phyloP scores from a whole-genome alignment of 208 protist species.

The Naegleria fowleri region DNA sequence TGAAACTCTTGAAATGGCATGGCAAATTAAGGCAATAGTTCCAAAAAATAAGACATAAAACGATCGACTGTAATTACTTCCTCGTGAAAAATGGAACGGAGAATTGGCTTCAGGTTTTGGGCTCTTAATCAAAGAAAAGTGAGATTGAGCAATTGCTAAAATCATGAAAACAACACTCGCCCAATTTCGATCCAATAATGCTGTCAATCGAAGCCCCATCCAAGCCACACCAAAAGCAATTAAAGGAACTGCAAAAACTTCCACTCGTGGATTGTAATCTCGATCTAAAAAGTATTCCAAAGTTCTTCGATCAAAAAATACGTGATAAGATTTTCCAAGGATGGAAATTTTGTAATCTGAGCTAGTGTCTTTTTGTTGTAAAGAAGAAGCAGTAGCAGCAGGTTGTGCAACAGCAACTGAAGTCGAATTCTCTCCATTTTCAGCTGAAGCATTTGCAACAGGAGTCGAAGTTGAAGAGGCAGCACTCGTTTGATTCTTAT shows the following conservation, averaged over 20 bases:
- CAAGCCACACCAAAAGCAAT: constrained; percentile 9
- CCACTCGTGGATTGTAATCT: background rate
- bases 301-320: background rate
- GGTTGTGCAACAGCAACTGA: background rate
- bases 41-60: constrained; percentile 13
- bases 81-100: background rate
- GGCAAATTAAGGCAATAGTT: background rate
- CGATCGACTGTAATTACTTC: background rate
- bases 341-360: background rate
- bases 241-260: background rate
- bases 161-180: background rate
- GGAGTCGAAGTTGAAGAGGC: background rate
- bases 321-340: background rate
- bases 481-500: too few species aligned
- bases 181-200: background rate
- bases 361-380: background rate
- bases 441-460: background rate
- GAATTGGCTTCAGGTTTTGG: constrained; percentile 25
- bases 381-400: background rate
- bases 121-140: constrained; percentile 22
- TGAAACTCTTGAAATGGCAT: background rate
- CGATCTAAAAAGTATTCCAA: background rate
- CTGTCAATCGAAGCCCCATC: background rate
- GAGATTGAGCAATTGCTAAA: background rate
- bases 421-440: background rate